These are phyloP conservation scores for Herpetomonas tarakana DNA, from an alignment of 208 protist species.

Conservation along the genomic window DNA sequence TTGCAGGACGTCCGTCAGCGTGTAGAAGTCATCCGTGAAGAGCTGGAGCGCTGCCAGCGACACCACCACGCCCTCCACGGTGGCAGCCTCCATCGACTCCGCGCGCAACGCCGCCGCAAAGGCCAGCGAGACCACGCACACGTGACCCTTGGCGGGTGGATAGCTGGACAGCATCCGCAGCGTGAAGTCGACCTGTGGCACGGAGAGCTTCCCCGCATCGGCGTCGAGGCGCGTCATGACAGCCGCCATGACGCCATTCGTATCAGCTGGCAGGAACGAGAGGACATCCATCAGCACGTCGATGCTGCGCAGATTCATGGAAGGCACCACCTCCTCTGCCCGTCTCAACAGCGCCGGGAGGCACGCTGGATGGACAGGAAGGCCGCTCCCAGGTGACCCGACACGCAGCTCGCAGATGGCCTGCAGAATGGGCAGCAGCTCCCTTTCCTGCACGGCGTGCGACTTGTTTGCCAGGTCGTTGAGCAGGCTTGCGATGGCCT, in stretches of 20 bases:
- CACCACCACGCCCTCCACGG: conserved; percentile 55
- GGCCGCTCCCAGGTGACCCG: too few species aligned
- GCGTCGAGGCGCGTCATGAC: conserved; percentile 60
- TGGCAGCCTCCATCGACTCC: conserved; percentile 45
- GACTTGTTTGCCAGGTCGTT: conserved; percentile 17
- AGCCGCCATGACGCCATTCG: conserved; percentile 36
- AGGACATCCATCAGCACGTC: conserved; percentile 63
- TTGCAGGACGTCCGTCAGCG: conserved; percentile 38
- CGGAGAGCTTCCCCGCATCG: conserved; percentile 55
- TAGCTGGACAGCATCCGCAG: conserved; percentile 77
- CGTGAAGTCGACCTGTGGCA: conserved; percentile 46
- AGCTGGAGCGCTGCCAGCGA: conserved; percentile 53
- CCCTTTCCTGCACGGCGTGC: conserved; percentile 29
- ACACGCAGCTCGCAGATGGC: conserved; percentile 28
- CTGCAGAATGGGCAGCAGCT: conserved; percentile 57
- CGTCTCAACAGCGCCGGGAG: conserved; percentile 25
- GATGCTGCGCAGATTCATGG: conserved; percentile 49
- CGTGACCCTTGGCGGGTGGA: conserved; percentile 61
- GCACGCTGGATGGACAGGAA: background rate
- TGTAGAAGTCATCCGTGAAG: conserved; percentile 85
- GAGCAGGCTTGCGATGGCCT: conserved; percentile 30
- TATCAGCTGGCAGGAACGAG: conserved; percentile 61
- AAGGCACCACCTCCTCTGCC: conserved; percentile 25
- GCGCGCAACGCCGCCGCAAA: conserved; percentile 60
- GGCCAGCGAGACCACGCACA: conserved; percentile 63